phyloP scores from a whole-genome alignment of 345 rosid genomes.

The Salix suchowensis region DNA sequence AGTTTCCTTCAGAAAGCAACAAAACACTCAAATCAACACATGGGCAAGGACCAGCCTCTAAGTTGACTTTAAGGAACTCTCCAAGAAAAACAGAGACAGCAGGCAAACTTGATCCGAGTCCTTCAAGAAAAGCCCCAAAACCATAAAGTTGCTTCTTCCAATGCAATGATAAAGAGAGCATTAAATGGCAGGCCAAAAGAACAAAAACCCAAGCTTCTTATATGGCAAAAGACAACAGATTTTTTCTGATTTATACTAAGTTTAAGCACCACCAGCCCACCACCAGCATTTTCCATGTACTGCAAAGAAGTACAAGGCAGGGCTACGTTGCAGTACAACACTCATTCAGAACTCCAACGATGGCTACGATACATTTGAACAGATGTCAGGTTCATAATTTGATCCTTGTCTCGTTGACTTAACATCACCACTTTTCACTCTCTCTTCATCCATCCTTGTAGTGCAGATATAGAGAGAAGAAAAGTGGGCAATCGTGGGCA shows the following conservation, averaged over 20 bases:
- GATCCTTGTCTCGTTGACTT: constrained; percentile 12
- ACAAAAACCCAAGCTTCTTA: neutral
- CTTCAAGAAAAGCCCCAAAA: neutral
- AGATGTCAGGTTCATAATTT: constrained; percentile 13
- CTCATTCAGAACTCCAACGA: too few relatives aligned
- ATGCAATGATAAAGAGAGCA: neutral
- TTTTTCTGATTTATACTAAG: neutral
- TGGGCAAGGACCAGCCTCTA: neutral
- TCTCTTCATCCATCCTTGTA: too few relatives aligned
- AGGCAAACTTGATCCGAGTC: neutral
- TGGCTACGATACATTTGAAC: too few relatives aligned
- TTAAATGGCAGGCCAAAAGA: neutral
- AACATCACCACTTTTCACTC: neutral
- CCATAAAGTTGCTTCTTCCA: neutral
- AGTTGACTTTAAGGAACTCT: neutral
- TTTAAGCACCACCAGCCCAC: neutral
- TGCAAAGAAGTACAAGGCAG: too few relatives aligned
- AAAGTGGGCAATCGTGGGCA: neutral
- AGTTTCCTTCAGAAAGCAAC: neutral
- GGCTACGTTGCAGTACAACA: too few relatives aligned
- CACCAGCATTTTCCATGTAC: too few relatives aligned
- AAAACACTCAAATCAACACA: neutral
- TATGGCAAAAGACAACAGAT: neutral
- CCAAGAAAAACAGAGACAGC: neutral
- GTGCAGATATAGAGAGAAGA: neutral